Percentiles rank a stretch among this genome's conserved stretches.
These are phyloP conservation scores for Ogataea zsoltii DNA, from an alignment of 805 yeast genomes.

Conservation along the genomic window DNA sequence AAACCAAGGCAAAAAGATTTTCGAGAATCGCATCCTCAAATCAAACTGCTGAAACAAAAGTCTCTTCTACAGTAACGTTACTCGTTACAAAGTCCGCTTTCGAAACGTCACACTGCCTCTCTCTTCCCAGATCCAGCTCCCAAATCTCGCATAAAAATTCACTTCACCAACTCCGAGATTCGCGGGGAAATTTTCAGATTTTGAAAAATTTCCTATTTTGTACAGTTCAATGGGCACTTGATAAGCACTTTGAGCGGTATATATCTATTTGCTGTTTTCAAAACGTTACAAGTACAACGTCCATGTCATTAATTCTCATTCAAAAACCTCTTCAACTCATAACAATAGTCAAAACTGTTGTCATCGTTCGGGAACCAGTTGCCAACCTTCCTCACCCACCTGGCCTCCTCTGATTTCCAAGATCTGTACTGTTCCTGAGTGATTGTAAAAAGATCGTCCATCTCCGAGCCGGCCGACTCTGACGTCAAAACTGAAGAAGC, in stretches of 20 bases:
- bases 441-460: constrained; percentile 24
- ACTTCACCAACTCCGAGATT: neutral
- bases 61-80: neutral
- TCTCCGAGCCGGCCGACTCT: neutral
- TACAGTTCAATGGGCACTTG: constrained; percentile 13
- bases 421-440: constrained; percentile 27
- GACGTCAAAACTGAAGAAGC: neutral
- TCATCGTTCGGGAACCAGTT: constrained; percentile 37
- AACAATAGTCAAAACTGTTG: constrained; percentile 29
- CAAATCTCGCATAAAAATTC: neutral
- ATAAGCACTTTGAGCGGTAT: neutral
- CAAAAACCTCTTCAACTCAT: constrained; percentile 33
- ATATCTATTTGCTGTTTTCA: constrained; percentile 25
- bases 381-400: constrained; percentile 38
- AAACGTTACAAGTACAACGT: neutral
- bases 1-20: neutral
- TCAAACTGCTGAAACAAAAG: neutral
- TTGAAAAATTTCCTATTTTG: constrained; percentile 17
- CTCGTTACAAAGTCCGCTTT: neutral
- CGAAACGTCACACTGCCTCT: too few relatives aligned
- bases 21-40: neutral
- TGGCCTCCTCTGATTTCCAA: constrained; percentile 35
- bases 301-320: constrained; percentile 22
- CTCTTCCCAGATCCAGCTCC: neutral
- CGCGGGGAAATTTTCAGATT: constrained; percentile 6